Evolutionary conservation across 2,329 filamentous ascomycete species (phyloP).

Genomic region (Colletotrichum somersetense): DNA sequence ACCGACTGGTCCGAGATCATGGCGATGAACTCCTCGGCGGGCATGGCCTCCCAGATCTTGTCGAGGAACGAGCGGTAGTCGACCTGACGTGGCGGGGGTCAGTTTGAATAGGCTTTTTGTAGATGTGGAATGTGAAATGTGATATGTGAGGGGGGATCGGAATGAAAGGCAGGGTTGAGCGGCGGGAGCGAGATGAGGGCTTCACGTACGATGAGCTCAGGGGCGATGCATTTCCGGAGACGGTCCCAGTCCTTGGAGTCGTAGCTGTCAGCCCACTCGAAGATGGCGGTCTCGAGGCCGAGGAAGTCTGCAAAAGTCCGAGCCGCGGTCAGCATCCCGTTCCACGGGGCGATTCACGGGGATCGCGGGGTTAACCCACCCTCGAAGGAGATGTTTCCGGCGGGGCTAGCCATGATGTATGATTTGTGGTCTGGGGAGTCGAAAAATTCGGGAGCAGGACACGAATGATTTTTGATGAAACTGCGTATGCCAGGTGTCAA

Average conservation of each 20-base stretch:
- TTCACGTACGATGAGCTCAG: constrained; percentile 60
- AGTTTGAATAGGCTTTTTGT: not conserved
- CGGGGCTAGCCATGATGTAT: constrained; percentile 34
- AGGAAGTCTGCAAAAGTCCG: constrained; percentile 57
- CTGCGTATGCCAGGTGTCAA: not conserved
- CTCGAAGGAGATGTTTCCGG: constrained; percentile 41
- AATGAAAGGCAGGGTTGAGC: no score
- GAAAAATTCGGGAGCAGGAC: not conserved
- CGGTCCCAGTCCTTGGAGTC: constrained; percentile 75
- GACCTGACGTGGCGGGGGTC: constrained; percentile 58
- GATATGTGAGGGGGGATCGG: not conserved
- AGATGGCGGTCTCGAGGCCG: constrained; percentile 62
- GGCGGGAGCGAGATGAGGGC: constrained; percentile 49
- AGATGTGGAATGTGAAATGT: not conserved
- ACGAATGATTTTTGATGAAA: no score
- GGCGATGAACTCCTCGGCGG: constrained; percentile 69
- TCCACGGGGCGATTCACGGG: constrained; percentile 49
- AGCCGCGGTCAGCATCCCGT: constrained; percentile 52
- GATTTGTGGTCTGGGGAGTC: not conserved
- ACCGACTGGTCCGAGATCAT: constrained; percentile 70
- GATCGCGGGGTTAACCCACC: constrained; percentile 63
- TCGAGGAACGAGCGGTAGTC: constrained; percentile 78
- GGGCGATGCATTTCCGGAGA: constrained; percentile 65
- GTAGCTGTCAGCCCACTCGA: constrained; percentile 75
- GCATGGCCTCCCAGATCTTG: constrained; percentile 72